These are phyloP conservation scores for Medicago truncatula DNA, from an alignment of 306 rosid species.

Conservation along the genomic window DNA sequence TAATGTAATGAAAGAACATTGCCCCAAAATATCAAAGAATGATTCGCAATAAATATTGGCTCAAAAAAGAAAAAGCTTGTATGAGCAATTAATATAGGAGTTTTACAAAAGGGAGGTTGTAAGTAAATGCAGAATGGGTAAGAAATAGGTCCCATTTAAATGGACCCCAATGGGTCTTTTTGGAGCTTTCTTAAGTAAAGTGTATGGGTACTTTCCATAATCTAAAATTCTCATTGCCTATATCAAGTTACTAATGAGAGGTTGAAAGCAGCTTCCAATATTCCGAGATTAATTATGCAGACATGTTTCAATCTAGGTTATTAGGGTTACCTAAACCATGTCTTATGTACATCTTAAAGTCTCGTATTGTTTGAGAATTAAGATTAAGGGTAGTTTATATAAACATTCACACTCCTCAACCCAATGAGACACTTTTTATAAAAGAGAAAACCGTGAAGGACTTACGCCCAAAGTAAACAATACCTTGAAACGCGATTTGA, in stretches of 20 bases:
- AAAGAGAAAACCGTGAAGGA: too few species aligned
- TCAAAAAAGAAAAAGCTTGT: conserved; percentile 27
- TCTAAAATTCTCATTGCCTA: conserved; percentile 40
- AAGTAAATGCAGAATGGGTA: conserved; percentile 43
- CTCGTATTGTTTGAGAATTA: too few species aligned
- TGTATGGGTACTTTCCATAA: conserved; percentile 41
- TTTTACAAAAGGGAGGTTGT: conserved; percentile 43
- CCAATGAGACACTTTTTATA: too few species aligned
- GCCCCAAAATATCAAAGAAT: conserved; percentile 10
- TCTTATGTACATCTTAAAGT: too few species aligned
- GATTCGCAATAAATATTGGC: conserved; percentile 33
- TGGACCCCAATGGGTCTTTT: conserved; percentile 26
- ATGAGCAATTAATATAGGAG: conserved; percentile 28
- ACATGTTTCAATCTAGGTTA: conserved; percentile 1
- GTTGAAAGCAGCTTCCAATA: conserved; percentile 46
- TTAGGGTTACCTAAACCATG: too few species aligned
- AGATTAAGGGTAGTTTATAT: too few species aligned
- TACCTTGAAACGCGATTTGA: too few species aligned
- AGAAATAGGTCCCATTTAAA: conserved; percentile 37
- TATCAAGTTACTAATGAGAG: conserved; percentile 47
- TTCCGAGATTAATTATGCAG: conserved; percentile 32
- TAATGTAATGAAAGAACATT: neutral
- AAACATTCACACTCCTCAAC: too few species aligned
- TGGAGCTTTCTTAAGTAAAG: conserved; percentile 24
- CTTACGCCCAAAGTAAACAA: too few species aligned